Percentiles rank a stretch among this genome's conserved stretches.
phyloP scores from a whole-genome alignment of 164 flowering plant genomes.

The Stephania yunnanensis region DNA sequence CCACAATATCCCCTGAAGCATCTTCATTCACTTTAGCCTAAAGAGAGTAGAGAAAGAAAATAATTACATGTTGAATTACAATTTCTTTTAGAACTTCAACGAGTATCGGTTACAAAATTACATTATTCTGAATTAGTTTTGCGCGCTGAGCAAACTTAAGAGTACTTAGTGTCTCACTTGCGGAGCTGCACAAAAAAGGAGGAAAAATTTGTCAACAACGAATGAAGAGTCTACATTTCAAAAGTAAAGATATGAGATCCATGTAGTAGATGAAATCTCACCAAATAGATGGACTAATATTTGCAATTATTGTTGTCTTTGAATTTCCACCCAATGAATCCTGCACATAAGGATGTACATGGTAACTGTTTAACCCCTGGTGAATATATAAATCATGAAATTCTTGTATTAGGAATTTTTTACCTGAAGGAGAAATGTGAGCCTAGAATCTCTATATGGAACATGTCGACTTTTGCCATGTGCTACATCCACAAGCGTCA shows the following conservation, averaged over 20 bases:
- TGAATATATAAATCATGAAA: background rate
- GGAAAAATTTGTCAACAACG: conserved; percentile 4
- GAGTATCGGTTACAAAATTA: conserved; percentile 21
- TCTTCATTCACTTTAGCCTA: conserved; percentile 93
- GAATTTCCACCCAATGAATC: conserved; percentile 95
- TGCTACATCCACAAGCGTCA: conserved; percentile 80
- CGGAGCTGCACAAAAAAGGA: conserved; percentile 51
- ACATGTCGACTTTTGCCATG: conserved; percentile 89
- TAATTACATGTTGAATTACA: background rate
- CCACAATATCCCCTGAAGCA: conserved; percentile 72
- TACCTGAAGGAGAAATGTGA: conserved; percentile 93
- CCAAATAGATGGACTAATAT: conserved; percentile 87
- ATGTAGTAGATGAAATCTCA: conserved; percentile 12
- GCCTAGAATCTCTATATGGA: conserved; percentile 91
- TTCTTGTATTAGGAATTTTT: background rate
- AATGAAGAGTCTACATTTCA: background rate
- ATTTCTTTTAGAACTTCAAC: background rate
- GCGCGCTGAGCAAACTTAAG: conserved; percentile 92
- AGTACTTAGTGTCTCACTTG: conserved; percentile 80
- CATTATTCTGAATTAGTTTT: conserved; percentile 89
- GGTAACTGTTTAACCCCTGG: background rate
- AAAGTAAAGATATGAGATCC: background rate
- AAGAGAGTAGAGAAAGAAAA: conserved; percentile 4
- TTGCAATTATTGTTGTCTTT: conserved; percentile 81
- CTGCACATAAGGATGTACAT: conserved; percentile 33